Evolutionary conservation across 345 rosid genomes (phyloP), one percentile per base, ranked within the genome.

Genomic region (Aquilaria sinensis): DNA sequence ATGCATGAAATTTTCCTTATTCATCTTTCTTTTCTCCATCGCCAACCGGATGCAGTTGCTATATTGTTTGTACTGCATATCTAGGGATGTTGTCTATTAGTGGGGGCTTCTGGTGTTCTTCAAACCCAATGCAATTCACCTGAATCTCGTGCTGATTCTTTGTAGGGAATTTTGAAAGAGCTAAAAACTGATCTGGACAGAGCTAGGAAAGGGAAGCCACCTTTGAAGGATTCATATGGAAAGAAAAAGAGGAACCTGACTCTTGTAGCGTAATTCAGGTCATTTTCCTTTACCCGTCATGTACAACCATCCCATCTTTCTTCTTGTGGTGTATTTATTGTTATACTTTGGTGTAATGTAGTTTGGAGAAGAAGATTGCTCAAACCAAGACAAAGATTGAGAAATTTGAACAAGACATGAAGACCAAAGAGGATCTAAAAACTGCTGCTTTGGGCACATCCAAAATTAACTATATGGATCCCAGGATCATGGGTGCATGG

Each of bases 401-500:
- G 77, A 88, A 84, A 76, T 82, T 85, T 77, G 93, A 87, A 61
- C 64, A 84, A 45, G 84, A 79, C 57, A 90, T 82, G 86, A 63
- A 66, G 61, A 80, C 88, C 43, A 94, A 87, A 65, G 99, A 94
- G 63, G 97, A 94, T 67, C 72, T 95, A 54, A 95, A 95, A 81
- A 88, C 96, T 0, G 96, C 91, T 62, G 93, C 99, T 30, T 72
- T 94, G 53, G 97, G 99, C 68, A 94, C 97, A 1, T 94, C 99
- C 57, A 95, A 90, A 70, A 88, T 94, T 66, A 94, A 94, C 67
- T 94, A 94, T 67, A 85, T 88, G 32, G 97, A 94, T 77, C 99
- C 99, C 53, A 82, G 99, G 81, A 94, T 94, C 58, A 90, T 96
- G 0, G 99, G 90, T 8, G 96, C 99, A 3, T 94, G 99, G 99